Evolutionary conservation across 768 basidiomycete species (phyloP).

Genomic region (Xerocomellus amylosporus): DNA sequence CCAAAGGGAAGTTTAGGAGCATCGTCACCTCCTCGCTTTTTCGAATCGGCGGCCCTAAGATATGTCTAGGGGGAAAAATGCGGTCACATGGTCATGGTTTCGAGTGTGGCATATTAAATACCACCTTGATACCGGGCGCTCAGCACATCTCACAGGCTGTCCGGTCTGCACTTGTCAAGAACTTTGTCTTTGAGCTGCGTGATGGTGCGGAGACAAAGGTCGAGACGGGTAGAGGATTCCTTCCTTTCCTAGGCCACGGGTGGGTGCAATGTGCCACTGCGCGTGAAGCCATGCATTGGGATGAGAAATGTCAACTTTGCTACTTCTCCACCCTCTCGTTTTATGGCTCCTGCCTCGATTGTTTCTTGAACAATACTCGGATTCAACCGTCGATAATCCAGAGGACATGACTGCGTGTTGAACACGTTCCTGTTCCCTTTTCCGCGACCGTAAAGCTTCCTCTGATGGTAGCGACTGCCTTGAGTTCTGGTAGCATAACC

Average conservation of each 20-base stretch:
- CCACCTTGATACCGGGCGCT: background rate
- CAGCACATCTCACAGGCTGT: conserved; percentile 34
- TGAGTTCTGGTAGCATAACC: no score
- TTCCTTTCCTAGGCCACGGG: conserved; percentile 12
- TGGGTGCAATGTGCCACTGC: conserved; percentile 23
- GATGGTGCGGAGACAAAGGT: conserved; percentile 36
- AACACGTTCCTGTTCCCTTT: no score
- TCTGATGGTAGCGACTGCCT: no score
- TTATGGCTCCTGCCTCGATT: no score
- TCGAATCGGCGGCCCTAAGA: conserved; percentile 47
- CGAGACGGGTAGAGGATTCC: conserved; percentile 1
- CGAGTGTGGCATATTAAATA: no score
- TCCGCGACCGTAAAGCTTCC: no score
- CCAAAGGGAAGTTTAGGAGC: conserved; percentile 43
- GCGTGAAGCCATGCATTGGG: conserved; percentile 11
- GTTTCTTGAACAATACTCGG: no score
- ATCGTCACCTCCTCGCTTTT: conserved; percentile 51
- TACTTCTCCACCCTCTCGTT: no score
- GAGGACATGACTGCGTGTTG: no score
- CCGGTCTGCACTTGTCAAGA: conserved; percentile 39
- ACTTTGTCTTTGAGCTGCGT: conserved; percentile 34
- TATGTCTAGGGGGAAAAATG: conserved; percentile 49
- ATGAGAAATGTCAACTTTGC: no score
- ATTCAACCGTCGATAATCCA: no score
- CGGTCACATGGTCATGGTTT: conserved; percentile 27